Percentiles rank a stretch among this genome's conserved stretches.
Conservation (phyloP, 306 rosid species). For the Carpinus fangiana region DNA sequence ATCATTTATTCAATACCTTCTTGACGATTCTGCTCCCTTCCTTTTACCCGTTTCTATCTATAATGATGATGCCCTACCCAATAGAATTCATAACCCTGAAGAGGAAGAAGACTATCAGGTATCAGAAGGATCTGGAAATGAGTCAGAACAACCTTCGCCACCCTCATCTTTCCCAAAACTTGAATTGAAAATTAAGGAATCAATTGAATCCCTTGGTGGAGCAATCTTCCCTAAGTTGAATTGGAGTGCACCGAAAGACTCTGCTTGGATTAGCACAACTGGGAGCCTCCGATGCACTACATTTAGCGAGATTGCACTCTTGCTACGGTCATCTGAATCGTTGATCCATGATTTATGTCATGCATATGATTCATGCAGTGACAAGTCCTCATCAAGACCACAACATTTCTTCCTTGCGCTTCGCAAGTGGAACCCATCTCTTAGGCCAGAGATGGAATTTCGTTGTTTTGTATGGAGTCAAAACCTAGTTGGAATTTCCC, state of each 20-base stretch:
- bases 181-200: constrained; percentile 62
- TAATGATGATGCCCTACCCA: constrained; percentile 82
- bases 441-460: constrained; percentile 77
- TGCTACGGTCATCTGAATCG: constrained; percentile 76
- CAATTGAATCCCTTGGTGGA: constrained; percentile 72
- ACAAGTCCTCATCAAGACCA: constrained; percentile 57
- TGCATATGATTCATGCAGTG: constrained; percentile 73
- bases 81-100: constrained; percentile 56
- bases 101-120: constrained; percentile 73
- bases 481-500: constrained; percentile 63
- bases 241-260: constrained; percentile 90
- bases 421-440: constrained; percentile 70
- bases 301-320: constrained; percentile 70
- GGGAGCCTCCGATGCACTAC: constrained; percentile 58
- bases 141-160: constrained; percentile 47
- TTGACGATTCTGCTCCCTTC: constrained; percentile 71
- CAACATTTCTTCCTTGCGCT: constrained; percentile 63
- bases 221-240: constrained; percentile 77
- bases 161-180: constrained; percentile 79
- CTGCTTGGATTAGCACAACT: constrained; percentile 72
- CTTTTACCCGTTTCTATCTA: constrained; percentile 67
- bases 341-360: constrained; percentile 75
- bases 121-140: constrained; percentile 60
- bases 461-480: constrained; percentile 60
- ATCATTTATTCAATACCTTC: constrained; percentile 65